Base-by-base conservation (phyloP, 1,284 basidiomycete genomes). In the Puccinia polysora region DNA sequence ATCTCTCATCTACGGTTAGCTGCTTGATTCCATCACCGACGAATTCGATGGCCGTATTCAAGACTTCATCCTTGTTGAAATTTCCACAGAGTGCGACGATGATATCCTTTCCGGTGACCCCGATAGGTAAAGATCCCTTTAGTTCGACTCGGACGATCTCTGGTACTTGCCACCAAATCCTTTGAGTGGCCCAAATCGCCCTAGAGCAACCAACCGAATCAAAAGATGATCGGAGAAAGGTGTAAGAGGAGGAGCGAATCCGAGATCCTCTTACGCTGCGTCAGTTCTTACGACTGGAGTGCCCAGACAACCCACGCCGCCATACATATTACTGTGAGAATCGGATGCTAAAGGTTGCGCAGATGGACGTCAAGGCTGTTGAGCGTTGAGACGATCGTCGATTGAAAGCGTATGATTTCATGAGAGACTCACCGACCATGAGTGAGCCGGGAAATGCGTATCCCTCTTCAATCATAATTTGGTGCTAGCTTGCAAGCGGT, bases 151-250 rank as follows among this genome's bases (percentile, higher is more conserved):
- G 91, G 80, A 99, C 86, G 85, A 97, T 93, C 8, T 92, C 86
- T 5, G 95, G 95, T 30, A 99, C 89, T 82, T 98, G 95, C 96
- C 95, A 98, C 95, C 95, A 99, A 3, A 96, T 98, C 81, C 92
- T 92, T 50, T 95, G 92, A 0, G 96, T 98, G 2, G 96, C 93
- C 95, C 95, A 99, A 20, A 99, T 87, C 1, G 95, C 94, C 0
- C 91, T 91, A 20, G n/a, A n/a, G n/a, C n/a, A n/a, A n/a, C n/a
- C n/a, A n/a, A n/a, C 38, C 10, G 4, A 47, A 18, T 65, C 14
- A 81, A 74, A 73, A 15, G 12, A 0, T 34, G 28, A 20, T 69
- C 45, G 15, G 71, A 52, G 34, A 47, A 49, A 20, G 32, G 18
- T 30, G 12, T 45, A 38, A 25, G 25, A 60, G 20, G n/a, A 12